These are phyloP conservation scores for Penicillium italicum DNA, from an alignment of 2,329 filamentous ascomycete species.

Conservation along the genomic window DNA sequence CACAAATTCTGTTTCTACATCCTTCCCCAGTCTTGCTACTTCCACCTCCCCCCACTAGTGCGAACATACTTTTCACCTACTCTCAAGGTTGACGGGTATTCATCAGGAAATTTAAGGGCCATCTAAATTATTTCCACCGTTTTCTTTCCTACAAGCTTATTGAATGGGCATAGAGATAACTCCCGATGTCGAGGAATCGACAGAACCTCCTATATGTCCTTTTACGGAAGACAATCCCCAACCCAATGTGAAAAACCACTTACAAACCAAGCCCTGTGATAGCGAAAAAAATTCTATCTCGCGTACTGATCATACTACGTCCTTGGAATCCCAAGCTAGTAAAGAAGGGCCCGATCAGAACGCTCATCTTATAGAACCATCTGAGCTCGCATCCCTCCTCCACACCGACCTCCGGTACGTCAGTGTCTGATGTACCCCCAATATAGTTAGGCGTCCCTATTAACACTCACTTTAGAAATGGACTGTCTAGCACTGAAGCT, in stretches of 20 bases:
- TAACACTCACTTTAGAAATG: constrained; percentile 46
- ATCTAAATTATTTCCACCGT: not conserved
- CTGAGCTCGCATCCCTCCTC: constrained; percentile 11
- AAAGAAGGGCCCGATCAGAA: not conserved
- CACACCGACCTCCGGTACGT: constrained; percentile 19
- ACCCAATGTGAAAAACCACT: constrained; percentile 14
- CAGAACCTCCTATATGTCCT: constrained; percentile 40
- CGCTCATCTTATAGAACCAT: constrained; percentile 18
- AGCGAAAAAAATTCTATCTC: constrained; percentile 17
- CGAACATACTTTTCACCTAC: not conserved
- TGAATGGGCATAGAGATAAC: constrained; percentile 42
- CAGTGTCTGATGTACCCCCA: not conserved
- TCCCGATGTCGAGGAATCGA: constrained; percentile 43
- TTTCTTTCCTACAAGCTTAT: constrained; percentile 15
- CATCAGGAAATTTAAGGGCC: not conserved
- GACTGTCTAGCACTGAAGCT: constrained; percentile 61
- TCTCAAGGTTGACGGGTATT: not conserved
- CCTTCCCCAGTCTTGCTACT: not conserved
- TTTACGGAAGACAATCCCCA: constrained; percentile 25
- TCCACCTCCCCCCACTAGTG: not conserved
- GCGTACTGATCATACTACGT: constrained; percentile 1
- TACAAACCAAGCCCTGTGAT: constrained; percentile 16
- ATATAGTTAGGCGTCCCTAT: not conserved
- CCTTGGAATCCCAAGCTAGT: constrained; percentile 1
- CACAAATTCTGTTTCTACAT: constrained; percentile 9